Base-by-base conservation (phyloP, 2,329 filamentous ascomycete species). In the Pseudocercospora cruenta region DNA sequence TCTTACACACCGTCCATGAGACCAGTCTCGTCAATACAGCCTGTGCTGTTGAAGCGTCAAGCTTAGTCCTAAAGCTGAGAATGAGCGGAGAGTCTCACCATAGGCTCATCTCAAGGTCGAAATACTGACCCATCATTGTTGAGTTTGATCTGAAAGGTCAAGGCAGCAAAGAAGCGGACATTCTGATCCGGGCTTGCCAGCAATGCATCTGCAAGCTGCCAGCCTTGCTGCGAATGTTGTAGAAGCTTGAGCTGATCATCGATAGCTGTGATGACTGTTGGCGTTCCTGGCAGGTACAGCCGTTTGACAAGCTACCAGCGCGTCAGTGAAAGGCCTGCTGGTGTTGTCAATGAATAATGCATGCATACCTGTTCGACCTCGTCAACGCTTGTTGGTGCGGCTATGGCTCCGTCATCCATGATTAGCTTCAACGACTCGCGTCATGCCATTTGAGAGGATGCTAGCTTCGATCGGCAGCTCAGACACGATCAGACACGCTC, bases 141-240 rank as follows among this genome's bases (percentile, higher is more conserved):
- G 65, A 98, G 87, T 80, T 98, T 99, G 73, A 98, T 88, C 59
- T 93, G 96, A 71, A 97, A 90, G 0, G 94, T 98, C 66, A 97
- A 84, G 31, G 94, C 94, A 14, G 93, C 95, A 76, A 96, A 97
- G 80, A 98, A 98, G 70, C 91, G 90, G 71, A 95, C 88, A 73
- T 94, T 90, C 67, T 91, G 86, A 71, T 92, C 88, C 22, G 86
- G 81, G 67, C 87, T 88, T 59, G 82, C 82, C 10, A 97, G 82
- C 14, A 98, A 83, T 60, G 88, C 87, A 74, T 94, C 89, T 21
- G 93, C 93, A 54, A 97, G 85, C 63, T 91, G 85, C 95, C 95
- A 99, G 62, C 93, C 94, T 73, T 92, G 85, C 1, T 89, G 84
- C 2, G 92, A 91, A 71, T 88, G 88, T 76, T 98, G 95, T 19